These are phyloP conservation scores for Botrytis hyacinthi DNA, from an alignment of 2,329 filamentous ascomycete genomes.

Conservation along the genomic window DNA sequence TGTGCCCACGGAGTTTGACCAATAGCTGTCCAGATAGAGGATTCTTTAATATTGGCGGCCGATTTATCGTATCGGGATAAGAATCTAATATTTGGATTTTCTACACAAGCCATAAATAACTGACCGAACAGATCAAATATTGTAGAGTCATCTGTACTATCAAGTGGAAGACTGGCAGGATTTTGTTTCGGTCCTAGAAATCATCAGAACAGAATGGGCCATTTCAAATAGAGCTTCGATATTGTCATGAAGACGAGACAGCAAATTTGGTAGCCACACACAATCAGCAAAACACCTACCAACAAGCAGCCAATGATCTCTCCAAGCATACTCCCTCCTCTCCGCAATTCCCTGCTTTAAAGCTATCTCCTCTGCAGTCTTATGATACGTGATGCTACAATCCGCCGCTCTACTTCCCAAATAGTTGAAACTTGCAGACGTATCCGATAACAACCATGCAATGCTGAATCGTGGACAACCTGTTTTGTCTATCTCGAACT, in stretches of 20 bases:
- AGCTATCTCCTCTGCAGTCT: slow-evolving; percentile 45
- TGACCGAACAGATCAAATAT: slow-evolving; percentile 39
- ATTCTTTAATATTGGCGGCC: slow-evolving; percentile 50
- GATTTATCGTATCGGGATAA: slow-evolving; percentile 49
- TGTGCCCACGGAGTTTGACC: slow-evolving; percentile 49
- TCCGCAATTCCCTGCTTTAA: slow-evolving; percentile 42
- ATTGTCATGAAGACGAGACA: background rate
- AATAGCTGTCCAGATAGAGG: slow-evolving; percentile 45
- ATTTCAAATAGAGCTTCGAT: background rate
- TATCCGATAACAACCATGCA: slow-evolving; percentile 48
- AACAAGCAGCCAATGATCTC: slow-evolving; percentile 48
- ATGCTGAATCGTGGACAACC: slow-evolving; percentile 42
- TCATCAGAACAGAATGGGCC: background rate
- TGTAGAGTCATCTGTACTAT: slow-evolving; percentile 30
- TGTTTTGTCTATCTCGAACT: slow-evolving; percentile 34
- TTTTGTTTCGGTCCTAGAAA: slow-evolving; percentile 36
- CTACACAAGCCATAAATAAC: slow-evolving; percentile 38
- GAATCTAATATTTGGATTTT: slow-evolving; percentile 42
- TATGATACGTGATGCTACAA: slow-evolving; percentile 48
- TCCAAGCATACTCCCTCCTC: slow-evolving; percentile 45
- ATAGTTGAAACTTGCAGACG: slow-evolving; percentile 46
- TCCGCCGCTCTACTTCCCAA: slow-evolving; percentile 43
- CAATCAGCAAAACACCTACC: slow-evolving; percentile 33
- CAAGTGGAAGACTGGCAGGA: slow-evolving; percentile 39
- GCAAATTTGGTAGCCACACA: background rate